Base-by-base conservation (phyloP, 2,329 filamentous ascomycete species). In the Neofusicoccum kwambonambiense region DNA sequence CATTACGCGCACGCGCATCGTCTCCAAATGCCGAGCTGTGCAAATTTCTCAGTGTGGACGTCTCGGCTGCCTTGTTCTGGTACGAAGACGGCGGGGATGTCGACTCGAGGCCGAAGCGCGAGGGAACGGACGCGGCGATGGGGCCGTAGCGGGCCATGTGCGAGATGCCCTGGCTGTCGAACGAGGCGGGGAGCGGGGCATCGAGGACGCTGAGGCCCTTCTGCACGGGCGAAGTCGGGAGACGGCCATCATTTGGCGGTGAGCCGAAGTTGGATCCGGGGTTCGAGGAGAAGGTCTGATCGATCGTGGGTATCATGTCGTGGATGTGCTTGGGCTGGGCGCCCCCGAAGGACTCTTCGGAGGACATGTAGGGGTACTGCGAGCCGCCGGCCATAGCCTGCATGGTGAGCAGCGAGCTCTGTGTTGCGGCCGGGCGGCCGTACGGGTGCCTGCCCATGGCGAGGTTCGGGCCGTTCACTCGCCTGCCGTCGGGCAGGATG, bases 101-200 rank as follows among this genome's bases (percentile, higher is more conserved):
- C 8, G 90, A 93, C 61, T 97, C 93, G 69, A 97, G 82, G 13
- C 91, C 91, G 72, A 98, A 97, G 71, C 94, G 92, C 60, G 92
- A 91, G 9, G 95, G 95, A 11, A 98, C 91, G 0, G 94, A 98
- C 0, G 93, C 92, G 7, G 94, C 93, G 77, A 96, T 93, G 0
- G 93, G 92, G 0, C 91, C 95, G 75, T 93, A 93, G 66, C 92
- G 88, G 17, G 94, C 93, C 67, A 92, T 93, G 75, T 94, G 91
- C 11, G 93, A 97, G 62, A 97, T 91, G 57, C 93, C 94, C 73
- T 97, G 95, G 71, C 93, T 96, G 78, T 98, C 95, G 76, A 98
- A 97, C 0, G 94, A 98, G 8, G 93, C 92, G 1, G 95, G 95
- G 8, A 98, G 85, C 15, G 92, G 93, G 2, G 93, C 95, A 79